Percentiles rank a stretch among this genome's conserved stretches.
Conservation (phyloP, 1,139 yeast genomes). For the Taphrina populina region DNA sequence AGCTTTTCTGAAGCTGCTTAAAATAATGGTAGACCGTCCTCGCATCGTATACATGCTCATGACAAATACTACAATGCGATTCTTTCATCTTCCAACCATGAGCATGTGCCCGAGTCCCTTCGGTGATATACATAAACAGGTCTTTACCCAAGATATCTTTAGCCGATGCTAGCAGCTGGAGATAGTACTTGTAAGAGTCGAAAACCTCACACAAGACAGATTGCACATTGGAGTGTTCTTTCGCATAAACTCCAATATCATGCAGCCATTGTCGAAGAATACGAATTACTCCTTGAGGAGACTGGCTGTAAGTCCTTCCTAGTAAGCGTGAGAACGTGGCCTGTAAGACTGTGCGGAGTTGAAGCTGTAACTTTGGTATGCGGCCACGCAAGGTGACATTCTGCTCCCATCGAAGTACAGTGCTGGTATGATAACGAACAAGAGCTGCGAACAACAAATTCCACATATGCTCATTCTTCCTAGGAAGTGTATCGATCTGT, state of each 20-base stretch:
- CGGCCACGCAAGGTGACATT: background rate
- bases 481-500: background rate
- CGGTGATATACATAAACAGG: background rate
- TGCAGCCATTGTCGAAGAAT: conserved; percentile 55
- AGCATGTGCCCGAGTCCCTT: background rate
- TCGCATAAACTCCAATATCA: conserved; percentile 40
- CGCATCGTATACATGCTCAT: no score
- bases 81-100: conserved; percentile 3
- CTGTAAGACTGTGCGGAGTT: conserved; percentile 41
- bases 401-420: no score
- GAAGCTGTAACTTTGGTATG: background rate
- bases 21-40: no score
- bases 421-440: background rate
- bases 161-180: conserved; percentile 56
- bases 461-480: background rate
- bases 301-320: conserved; percentile 37
- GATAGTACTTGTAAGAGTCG: conserved; percentile 64
- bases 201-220: conserved; percentile 63
- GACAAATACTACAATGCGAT: background rate
- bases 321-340: conserved; percentile 41
- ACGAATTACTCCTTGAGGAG: conserved; percentile 49
- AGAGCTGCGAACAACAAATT: background rate
- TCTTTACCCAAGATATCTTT: conserved; percentile 49
- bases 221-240: conserved; percentile 60
- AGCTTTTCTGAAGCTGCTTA: no score